phyloP scores from a whole-genome alignment of 2,329 filamentous ascomycete species.

The Zymoseptoria tritici region DNA sequence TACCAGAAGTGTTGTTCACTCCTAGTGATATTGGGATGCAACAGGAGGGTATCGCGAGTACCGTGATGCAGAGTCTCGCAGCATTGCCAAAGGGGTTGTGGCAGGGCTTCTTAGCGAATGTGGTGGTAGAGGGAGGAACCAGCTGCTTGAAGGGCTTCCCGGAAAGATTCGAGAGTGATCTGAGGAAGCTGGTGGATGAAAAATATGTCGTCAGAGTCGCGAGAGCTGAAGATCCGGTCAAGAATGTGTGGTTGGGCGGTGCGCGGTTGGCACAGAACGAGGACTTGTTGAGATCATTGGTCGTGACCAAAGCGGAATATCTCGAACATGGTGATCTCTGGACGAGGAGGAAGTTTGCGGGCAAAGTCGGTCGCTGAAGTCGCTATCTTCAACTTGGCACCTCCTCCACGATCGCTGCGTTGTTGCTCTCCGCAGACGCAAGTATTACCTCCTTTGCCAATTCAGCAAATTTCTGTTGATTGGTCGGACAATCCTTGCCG shows the following conservation, averaged over 20 bases:
- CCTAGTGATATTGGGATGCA: constrained; percentile 78
- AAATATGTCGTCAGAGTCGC: constrained; percentile 72
- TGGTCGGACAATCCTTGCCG: constrained; percentile 19
- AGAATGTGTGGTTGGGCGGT: constrained; percentile 79
- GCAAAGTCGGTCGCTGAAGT: constrained; percentile 22
- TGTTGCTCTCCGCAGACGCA: constrained; percentile 4
- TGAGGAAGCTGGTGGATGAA: constrained; percentile 39
- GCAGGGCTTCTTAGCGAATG: constrained; percentile 76
- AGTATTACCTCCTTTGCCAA: constrained; percentile 15
- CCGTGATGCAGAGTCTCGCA: constrained; percentile 72
- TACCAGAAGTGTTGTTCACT: constrained; percentile 84
- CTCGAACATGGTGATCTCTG: constrained; percentile 64
- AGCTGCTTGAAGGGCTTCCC: constrained; percentile 73
- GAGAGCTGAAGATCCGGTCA: constrained; percentile 63
- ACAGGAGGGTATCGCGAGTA: constrained; percentile 72
- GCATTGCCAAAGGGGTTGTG: constrained; percentile 73
- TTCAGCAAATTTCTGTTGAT: constrained; percentile 20
- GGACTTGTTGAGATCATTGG: constrained; percentile 55
- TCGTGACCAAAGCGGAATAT: constrained; percentile 85
- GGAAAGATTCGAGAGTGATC: constrained; percentile 52
- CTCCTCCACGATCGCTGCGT: constrained; percentile 2
- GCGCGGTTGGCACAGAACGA: constrained; percentile 65
- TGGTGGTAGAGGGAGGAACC: constrained; percentile 84
- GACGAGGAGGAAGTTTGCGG: constrained; percentile 29
- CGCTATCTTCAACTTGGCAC: constrained; percentile 7